Conservation (phyloP, 352 stramenopile genomes). For the Elongisporangium prolatum region DNA sequence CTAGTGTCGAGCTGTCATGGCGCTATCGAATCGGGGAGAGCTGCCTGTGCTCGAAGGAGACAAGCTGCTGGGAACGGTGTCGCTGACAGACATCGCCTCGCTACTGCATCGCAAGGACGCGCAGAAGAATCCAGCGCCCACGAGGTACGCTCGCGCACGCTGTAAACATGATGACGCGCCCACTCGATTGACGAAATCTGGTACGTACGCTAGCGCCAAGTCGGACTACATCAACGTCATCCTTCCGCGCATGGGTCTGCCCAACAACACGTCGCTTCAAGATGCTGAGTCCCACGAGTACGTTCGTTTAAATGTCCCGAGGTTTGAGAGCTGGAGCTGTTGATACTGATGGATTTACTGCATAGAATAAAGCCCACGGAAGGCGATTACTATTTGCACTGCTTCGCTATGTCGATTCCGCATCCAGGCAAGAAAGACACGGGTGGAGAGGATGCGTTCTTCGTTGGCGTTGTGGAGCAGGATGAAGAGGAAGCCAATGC, state of each 20-base stretch:
- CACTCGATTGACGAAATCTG: background rate
- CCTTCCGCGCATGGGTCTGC: slow-evolving; percentile 71
- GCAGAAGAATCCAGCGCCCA: slow-evolving; percentile 38
- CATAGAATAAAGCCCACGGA: slow-evolving; percentile 9
- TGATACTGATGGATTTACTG: too few relatives aligned
- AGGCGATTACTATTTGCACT: slow-evolving; percentile 62
- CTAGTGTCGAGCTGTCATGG: slow-evolving; percentile 79
- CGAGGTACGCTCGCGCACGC: slow-evolving; percentile 21
- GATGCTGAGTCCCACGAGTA: slow-evolving; percentile 3
- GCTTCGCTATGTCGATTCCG: slow-evolving; percentile 72
- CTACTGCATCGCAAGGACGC: slow-evolving; percentile 63
- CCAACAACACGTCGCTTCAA: slow-evolving; percentile 60
- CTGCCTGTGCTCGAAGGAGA: slow-evolving; percentile 61
- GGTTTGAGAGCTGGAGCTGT: too few relatives aligned
- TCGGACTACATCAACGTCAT: slow-evolving; percentile 89
- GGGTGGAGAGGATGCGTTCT: slow-evolving; percentile 92
- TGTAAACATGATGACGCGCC: background rate
- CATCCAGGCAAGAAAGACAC: slow-evolving; percentile 70
- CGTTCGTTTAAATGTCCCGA: too few relatives aligned
- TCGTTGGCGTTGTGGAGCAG: slow-evolving; percentile 74
- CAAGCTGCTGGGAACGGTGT: slow-evolving; percentile 74
- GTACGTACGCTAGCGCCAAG: slow-evolving; percentile 62
- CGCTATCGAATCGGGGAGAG: slow-evolving; percentile 59
- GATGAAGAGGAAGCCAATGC: slow-evolving; percentile 26
- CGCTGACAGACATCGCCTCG: slow-evolving; percentile 71